Base-by-base conservation (phyloP, 2,329 filamentous ascomycete genomes). In the Achaetomium macrosporum region DNA sequence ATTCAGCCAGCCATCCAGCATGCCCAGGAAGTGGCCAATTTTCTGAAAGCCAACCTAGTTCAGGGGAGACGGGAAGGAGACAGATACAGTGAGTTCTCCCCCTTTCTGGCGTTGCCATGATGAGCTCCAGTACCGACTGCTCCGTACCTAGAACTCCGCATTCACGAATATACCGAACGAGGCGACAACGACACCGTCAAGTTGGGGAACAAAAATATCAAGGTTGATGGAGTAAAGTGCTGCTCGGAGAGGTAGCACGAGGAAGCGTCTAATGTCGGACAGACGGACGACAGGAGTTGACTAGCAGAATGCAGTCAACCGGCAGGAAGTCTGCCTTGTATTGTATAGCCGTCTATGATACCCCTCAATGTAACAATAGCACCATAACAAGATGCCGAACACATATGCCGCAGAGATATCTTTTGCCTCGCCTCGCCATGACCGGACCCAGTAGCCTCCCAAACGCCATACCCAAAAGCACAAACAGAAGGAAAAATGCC, bases 161-260 rank as follows among this genome's bases (percentile, higher is more conserved):
- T 99, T 71, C 93, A 97, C 68, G 81, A 95, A 56, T 75, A 95
- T 59, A 99, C 87, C 30, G 92, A 99, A 70, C 79, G 89, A 59
- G 90, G 93, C 50, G 88, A 97, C 71, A 99, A 99, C 66, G 90
- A 96, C 62, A 88, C 85, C 33, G 82, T 96, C 64, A 95, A 91
- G 71, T 75, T 82, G 47, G 77, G 78, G 2, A 75, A 71, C 55
- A 68, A 63, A 50, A 66, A 58, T 10, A 50, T 65, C 55, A 70
- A 60, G 45, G 61, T 66, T 11, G 66, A 64, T 30, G 57, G 54
- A 5, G 44, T 55, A n/a, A 66, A 66, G 55, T 67, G 61, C 47
- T 69, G 67, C 52, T 60, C 62, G 4, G 61, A 64, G 43, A 56
- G 50, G 42, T 66, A 54, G 58, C 33, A 12, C 30, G 33, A 44